Evolutionary conservation across 1,139 yeast genomes (phyloP).

Genomic region (Candida albicans): DNA sequence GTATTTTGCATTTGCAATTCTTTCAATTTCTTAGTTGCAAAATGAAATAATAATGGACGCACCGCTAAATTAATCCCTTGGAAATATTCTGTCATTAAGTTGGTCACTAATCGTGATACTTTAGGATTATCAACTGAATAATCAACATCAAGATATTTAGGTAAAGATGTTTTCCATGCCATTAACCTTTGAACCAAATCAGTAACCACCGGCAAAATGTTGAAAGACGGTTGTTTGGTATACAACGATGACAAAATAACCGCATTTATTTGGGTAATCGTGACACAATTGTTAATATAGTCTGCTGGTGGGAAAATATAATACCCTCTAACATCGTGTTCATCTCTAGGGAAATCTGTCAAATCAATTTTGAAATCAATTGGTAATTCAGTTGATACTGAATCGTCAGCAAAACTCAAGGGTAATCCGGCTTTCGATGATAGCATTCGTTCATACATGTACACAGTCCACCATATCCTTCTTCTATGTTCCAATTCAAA

Average conservation of each 20-base stretch:
- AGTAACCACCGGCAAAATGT: constrained; percentile 72
- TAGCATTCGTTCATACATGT: constrained; percentile 84
- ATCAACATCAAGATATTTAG: constrained; percentile 65
- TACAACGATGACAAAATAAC: constrained; percentile 69
- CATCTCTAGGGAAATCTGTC: constrained; percentile 56
- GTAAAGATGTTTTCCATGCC: constrained; percentile 68
- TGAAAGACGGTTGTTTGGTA: constrained; percentile 73
- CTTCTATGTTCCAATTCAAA: constrained; percentile 78
- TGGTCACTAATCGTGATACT: constrained; percentile 68
- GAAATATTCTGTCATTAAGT: constrained; percentile 81
- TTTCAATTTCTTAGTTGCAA: constrained; percentile 67
- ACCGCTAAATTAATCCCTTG: constrained; percentile 85
- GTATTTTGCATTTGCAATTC: constrained; percentile 45
- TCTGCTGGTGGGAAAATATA: constrained; percentile 82
- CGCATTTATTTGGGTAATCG: constrained; percentile 79
- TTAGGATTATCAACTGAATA: constrained; percentile 54
- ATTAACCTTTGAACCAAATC: constrained; percentile 68
- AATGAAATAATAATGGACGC: constrained; percentile 76
- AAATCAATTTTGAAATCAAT: constrained; percentile 63
- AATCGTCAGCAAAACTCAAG: constrained; percentile 72
- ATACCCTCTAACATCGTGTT: constrained; percentile 46
- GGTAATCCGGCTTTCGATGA: constrained; percentile 87
- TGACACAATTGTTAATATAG: constrained; percentile 74
- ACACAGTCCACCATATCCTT: constrained; percentile 89
- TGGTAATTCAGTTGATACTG: constrained; percentile 75